phyloP scores from a whole-genome alignment of 139 green algal genomes.

The Spirogloea muscicola region DNA sequence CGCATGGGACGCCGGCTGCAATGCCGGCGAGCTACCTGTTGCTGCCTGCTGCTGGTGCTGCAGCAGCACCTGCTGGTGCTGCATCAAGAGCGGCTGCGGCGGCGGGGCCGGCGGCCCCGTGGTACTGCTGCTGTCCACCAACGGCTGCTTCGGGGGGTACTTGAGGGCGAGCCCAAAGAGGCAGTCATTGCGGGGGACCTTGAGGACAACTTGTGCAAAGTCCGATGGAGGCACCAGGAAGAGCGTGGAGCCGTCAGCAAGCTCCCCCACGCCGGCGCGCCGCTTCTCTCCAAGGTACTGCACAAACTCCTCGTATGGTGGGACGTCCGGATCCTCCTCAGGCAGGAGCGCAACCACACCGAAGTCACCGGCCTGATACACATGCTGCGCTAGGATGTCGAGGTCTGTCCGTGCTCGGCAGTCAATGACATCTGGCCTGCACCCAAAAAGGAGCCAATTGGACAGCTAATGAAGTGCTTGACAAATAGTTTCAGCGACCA shows the following conservation, averaged over 20 bases:
- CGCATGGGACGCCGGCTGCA: not conserved
- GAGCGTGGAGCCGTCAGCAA: slow-evolving; percentile 31
- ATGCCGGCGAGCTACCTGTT: not conserved
- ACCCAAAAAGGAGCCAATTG: not conserved
- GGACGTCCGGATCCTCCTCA: slow-evolving; percentile 20
- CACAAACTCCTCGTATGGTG: slow-evolving; percentile 43
- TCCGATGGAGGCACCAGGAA: slow-evolving; percentile 48
- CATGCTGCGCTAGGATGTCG: slow-evolving; percentile 35
- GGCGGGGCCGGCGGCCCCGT: not conserved
- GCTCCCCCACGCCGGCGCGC: slow-evolving; percentile 34
- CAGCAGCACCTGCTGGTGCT: not conserved
- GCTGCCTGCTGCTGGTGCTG: not conserved
- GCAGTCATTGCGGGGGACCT: slow-evolving; percentile 29
- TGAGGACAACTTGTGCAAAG: slow-evolving; percentile 32
- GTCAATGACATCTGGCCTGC: slow-evolving; percentile 42
- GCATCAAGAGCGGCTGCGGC: not conserved
- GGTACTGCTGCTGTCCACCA: not conserved
- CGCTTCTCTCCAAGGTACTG: slow-evolving; percentile 49
- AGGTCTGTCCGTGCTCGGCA: slow-evolving; percentile 41
- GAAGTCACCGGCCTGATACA: slow-evolving; percentile 18
- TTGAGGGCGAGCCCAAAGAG: slow-evolving; percentile 40
- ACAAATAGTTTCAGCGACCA: too few relatives aligned
- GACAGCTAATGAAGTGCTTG: too few relatives aligned
- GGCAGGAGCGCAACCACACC: slow-evolving; percentile 32
- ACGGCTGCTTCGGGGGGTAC: slow-evolving; percentile 10